Conservation (phyloP, 208 protist species). For the Acanthamoeba royreba region DNA sequence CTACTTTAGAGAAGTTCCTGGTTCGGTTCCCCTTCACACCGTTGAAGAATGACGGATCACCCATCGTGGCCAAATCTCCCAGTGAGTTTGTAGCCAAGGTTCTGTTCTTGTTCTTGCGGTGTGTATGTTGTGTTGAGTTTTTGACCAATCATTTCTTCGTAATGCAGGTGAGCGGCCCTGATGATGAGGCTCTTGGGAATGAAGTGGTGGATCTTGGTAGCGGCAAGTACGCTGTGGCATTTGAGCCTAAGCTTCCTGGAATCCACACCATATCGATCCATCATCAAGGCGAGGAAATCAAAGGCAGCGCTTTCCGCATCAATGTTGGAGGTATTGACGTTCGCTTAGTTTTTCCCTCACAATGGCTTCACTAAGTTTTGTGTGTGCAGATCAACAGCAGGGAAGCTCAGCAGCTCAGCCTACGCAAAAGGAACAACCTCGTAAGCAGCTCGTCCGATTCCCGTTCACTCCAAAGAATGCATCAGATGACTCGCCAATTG, state of each 20-base stretch:
- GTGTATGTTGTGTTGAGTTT: not conserved
- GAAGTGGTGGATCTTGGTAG: not conserved
- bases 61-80: not conserved
- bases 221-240: not conserved
- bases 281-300: constrained; percentile 30
- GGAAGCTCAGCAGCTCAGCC: not conserved
- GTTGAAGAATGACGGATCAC: not conserved
- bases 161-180: not conserved
- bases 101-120: not conserved
- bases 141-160: not conserved
- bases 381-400: too few relatives aligned
- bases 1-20: not conserved
- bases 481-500: not conserved
- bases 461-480: not conserved
- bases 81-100: not conserved
- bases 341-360: not conserved
- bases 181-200: not conserved
- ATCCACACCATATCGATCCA: constrained; percentile 54
- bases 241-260: constrained; percentile 31
- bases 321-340: not conserved
- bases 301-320: constrained; percentile 31
- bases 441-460: not conserved
- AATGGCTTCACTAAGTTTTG: too few relatives aligned
- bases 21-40: constrained; percentile 24
- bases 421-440: not conserved